Evolutionary conservation across 768 basidiomycete genomes (phyloP), one percentile per base, ranked within the genome.

Genomic region (Coprinopsis marcescibilis): DNA sequence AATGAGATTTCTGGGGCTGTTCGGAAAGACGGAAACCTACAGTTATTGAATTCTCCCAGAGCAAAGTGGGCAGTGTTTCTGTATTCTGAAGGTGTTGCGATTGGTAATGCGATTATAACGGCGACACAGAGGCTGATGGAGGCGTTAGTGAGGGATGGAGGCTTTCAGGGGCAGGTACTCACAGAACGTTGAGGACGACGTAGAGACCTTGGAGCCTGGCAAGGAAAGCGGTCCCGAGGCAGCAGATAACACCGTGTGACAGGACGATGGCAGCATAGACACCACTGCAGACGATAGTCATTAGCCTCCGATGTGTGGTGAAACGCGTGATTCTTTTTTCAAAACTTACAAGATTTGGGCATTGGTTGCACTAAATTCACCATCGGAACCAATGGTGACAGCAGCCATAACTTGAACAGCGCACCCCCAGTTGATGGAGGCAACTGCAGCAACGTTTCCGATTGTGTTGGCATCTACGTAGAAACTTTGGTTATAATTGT

Each of bases 161-260:
- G 26, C 11, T 30, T 27, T 23, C 10, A 27, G 19, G 13, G 11
- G 14, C 27, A 15, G 10, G 25, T 13, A 65, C 82, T 48, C 60
- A 83, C 81, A 77, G 42, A 21, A 88, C 61, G 57, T 89, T 89
- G 33, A 89, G 67, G n/a, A 76, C 52, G 17, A 88, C 76, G 54
- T 84, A 89, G 7, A 84, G 61, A 15, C 73, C 80, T 59, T 90
- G 88, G 12, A 89, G 55, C 23, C 85, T 70, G 1, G 87, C 87
- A 14, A 90, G 68, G 24, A 81, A 42, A 7, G 68, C 59, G 1
- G 86, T 86, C 13, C 77, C 84, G 13, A 88, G 67, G 52, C 82
- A 82, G 54, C 85, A 88, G 20, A 85, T 58, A 1, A 80, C 48
- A 0, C 73, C 83, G 57, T 89, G 84, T 2, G 75, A 67, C 17